A percentile compares a stretch with the other conserved stretches of the same genome.
These are phyloP conservation scores for Lactifluus volemus DNA, from an alignment of 768 basidiomycete species.

Conservation along the genomic window DNA sequence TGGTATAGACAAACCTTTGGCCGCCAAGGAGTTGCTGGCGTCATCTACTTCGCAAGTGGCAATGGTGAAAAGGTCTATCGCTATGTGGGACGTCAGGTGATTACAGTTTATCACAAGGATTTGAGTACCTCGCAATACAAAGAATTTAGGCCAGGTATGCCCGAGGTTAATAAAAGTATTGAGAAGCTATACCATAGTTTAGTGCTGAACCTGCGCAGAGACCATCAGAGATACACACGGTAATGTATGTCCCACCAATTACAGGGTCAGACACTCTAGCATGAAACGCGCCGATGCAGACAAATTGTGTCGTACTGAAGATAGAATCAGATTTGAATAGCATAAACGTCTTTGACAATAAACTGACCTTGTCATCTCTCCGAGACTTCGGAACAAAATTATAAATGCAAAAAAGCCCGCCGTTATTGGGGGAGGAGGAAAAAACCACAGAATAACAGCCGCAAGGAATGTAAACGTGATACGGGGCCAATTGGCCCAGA, in stretches of 20 bases:
- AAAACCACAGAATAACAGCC: constrained; percentile 72
- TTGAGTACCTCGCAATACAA: constrained; percentile 72
- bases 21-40: constrained; percentile 39
- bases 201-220: neutral
- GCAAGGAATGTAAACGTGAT: constrained; percentile 63
- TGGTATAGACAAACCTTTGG: constrained; percentile 39
- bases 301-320: constrained; percentile 88
- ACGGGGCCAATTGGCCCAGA: constrained; percentile 85
- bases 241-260: constrained; percentile 99
- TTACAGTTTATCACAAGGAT: neutral
- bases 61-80: constrained; percentile 79
- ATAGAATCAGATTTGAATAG: neutral
- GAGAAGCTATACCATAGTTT: constrained; percentile 49
- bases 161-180: constrained; percentile 96
- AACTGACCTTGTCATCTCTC: constrained; percentile 76
- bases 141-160: constrained; percentile 97
- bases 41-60: constrained; percentile 74
- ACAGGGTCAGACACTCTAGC: constrained; percentile 91
- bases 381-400: constrained; percentile 70
- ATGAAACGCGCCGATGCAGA: constrained; percentile 96
- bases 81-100: constrained; percentile 30
- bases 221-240: constrained; percentile 41
- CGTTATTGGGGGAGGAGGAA: constrained; percentile 70
- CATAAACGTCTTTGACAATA: neutral
- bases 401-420: constrained; percentile 72